Conservation (phyloP, 140 eudicot species). For the Anethum foeniculum region DNA sequence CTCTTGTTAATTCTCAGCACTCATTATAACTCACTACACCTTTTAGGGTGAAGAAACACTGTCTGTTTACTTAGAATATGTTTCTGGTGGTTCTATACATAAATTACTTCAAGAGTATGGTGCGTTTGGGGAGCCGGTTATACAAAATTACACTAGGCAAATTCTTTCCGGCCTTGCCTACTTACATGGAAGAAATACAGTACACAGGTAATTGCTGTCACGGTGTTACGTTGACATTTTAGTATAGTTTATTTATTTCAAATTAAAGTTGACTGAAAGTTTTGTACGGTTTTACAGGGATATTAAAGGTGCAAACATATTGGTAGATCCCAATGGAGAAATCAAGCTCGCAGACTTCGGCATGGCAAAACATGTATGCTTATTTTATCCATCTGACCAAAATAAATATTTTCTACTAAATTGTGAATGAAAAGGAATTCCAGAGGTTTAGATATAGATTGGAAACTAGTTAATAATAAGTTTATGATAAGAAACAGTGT, state of each 20-base stretch:
- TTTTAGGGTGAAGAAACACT: slow-evolving; percentile 79
- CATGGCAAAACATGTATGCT: slow-evolving; percentile 96
- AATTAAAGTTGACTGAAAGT: background rate
- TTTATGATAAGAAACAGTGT: background rate
- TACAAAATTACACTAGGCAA: slow-evolving; percentile 93
- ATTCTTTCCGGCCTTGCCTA: slow-evolving; percentile 85
- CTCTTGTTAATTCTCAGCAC: background rate
- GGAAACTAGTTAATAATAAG: background rate
- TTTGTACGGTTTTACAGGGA: slow-evolving; percentile 47
- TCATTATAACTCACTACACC: slow-evolving; percentile 10
- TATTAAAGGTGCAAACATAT: slow-evolving; percentile 94
- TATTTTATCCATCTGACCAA: background rate
- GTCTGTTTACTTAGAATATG: slow-evolving; percentile 85
- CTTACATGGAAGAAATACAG: slow-evolving; percentile 77
- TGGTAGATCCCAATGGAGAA: slow-evolving; percentile 91
- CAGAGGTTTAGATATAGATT: background rate
- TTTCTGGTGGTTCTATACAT: slow-evolving; percentile 97
- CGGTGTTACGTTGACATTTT: background rate
- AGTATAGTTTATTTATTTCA: background rate
- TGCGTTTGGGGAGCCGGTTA: slow-evolving; percentile 81
- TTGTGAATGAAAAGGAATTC: background rate
- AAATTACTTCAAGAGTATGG: slow-evolving; percentile 93
- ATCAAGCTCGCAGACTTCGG: slow-evolving; percentile 99
- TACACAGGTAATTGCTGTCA: slow-evolving; percentile 56
- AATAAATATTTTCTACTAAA: background rate